Percentiles rank a stretch among this genome's conserved stretches.
These are phyloP conservation scores for Uncinocarpus reesii DNA, from an alignment of 2,329 filamentous ascomycete species.

Conservation along the genomic window DNA sequence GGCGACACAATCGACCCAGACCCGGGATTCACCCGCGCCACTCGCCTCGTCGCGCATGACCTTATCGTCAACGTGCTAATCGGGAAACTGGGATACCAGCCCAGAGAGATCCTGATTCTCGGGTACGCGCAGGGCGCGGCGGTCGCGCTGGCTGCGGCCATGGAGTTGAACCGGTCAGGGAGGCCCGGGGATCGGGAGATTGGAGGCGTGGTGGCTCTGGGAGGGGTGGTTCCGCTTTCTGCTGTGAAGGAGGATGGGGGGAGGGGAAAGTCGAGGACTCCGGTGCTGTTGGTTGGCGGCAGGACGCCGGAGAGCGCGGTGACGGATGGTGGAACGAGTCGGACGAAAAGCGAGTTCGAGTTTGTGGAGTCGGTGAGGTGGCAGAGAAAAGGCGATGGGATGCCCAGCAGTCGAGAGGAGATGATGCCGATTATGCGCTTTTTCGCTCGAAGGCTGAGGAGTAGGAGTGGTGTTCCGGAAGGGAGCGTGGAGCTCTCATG, in stretches of 20 bases:
- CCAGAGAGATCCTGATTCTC: constrained; percentile 52
- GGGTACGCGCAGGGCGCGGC: constrained; percentile 60
- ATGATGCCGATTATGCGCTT: constrained; percentile 85
- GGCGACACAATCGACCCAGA: constrained; percentile 51
- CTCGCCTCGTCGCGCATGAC: constrained; percentile 39
- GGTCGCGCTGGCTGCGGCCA: constrained; percentile 48
- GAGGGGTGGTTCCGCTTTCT: constrained; percentile 33
- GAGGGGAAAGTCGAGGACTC: constrained; percentile 31
- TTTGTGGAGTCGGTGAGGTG: constrained; percentile 59
- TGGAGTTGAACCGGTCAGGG: constrained; percentile 29
- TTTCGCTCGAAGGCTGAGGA: constrained; percentile 38
- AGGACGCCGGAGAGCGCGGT: constrained; percentile 40
- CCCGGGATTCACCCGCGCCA: constrained; percentile 48
- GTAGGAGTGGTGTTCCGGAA: constrained; percentile 37
- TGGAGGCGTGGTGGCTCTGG: constrained; percentile 36
- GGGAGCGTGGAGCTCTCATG: constrained; percentile 36
- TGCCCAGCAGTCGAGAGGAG: constrained; percentile 76
- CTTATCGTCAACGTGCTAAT: constrained; percentile 47
- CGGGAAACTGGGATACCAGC: constrained; percentile 48
- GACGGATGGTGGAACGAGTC: constrained; percentile 53
- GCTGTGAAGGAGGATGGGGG: constrained; percentile 18
- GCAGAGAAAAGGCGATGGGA: constrained; percentile 62
- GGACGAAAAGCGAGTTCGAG: constrained; percentile 55
- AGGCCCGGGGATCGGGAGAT: constrained; percentile 21
- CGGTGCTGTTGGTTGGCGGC: constrained; percentile 35